Conservation (phyloP, 169 alveolate species). For the Perkinsus olseni region DNA sequence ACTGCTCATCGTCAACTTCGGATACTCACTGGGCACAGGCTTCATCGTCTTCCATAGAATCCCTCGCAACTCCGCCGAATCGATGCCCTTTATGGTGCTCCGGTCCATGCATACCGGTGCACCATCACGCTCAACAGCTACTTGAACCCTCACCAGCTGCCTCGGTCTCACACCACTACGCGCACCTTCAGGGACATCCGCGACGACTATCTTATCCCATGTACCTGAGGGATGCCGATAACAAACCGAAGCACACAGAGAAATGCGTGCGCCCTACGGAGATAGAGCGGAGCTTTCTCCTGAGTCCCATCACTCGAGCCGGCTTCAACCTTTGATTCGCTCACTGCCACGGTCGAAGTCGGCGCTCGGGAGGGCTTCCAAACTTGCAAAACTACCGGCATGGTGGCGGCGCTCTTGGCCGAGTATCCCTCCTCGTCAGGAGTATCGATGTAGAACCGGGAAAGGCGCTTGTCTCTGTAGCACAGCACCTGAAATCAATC, state of each 20-base stretch:
- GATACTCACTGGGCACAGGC: not conserved
- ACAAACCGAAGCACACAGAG: not conserved
- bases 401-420: not conserved
- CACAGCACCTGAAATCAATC: not conserved
- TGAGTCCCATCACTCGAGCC: not conserved
- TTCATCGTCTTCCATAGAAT: not conserved
- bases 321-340: too few species aligned
- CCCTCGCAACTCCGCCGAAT: not conserved
- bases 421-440: not conserved
- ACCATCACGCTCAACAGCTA: not conserved
- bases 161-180: not conserved
- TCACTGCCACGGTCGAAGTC: not conserved
- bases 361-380: not conserved
- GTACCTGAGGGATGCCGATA: not conserved
- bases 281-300: not conserved
- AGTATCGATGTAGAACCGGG: not conserved
- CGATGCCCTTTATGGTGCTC: not conserved
- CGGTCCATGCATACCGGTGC: not conserved
- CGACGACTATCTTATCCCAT: not conserved
- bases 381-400: not conserved
- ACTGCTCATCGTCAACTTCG: not conserved
- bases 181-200: not conserved
- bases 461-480: not conserved
- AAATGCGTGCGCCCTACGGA: not conserved
- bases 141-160: not conserved